Evolutionary conservation across 768 basidiomycete genomes (phyloP).

Genomic region (Termitomyces sp.): DNA sequence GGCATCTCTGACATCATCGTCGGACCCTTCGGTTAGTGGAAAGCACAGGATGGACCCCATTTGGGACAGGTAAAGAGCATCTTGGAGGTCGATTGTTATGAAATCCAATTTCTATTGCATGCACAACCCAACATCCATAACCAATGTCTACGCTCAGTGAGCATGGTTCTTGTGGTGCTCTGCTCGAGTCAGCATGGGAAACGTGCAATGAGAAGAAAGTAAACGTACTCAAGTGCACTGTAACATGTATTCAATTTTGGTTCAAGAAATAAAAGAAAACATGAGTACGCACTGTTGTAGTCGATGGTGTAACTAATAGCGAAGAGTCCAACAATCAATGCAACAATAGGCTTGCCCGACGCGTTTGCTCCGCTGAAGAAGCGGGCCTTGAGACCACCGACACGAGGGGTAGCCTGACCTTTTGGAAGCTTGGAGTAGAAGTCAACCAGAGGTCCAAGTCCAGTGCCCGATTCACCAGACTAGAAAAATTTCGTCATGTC

Average conservation of each 20-base stretch:
- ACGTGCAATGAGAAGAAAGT: not conserved
- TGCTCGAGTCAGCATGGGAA: constrained; percentile 27
- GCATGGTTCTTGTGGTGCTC: constrained; percentile 90
- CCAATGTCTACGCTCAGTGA: constrained; percentile 40
- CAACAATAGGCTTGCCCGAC: constrained; percentile 61
- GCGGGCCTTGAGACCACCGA: constrained; percentile 69
- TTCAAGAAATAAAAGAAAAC: constrained; percentile 6
- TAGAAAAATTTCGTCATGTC: constrained; percentile 23
- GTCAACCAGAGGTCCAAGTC: constrained; percentile 80
- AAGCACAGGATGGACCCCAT: not conserved
- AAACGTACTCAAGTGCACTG: constrained; percentile 81
- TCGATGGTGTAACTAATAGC: constrained; percentile 81
- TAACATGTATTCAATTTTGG: constrained; percentile 7
- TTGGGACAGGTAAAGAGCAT: not conserved
- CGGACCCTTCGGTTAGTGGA: too few relatives aligned
- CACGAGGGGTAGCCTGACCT: constrained; percentile 60
- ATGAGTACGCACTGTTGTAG: constrained; percentile 71
- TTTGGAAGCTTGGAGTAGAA: constrained; percentile 98
- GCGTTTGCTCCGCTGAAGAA: constrained; percentile 88
- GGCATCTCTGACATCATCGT: not conserved
- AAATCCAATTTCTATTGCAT: constrained; percentile 11
- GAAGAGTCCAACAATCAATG: constrained; percentile 60
- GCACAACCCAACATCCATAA: constrained; percentile 4
- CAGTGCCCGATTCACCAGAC: constrained; percentile 78
- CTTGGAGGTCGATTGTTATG: not conserved